These are phyloP conservation scores for Lojkania enalia DNA, from an alignment of 2,329 filamentous ascomycete species.

Conservation along the genomic window DNA sequence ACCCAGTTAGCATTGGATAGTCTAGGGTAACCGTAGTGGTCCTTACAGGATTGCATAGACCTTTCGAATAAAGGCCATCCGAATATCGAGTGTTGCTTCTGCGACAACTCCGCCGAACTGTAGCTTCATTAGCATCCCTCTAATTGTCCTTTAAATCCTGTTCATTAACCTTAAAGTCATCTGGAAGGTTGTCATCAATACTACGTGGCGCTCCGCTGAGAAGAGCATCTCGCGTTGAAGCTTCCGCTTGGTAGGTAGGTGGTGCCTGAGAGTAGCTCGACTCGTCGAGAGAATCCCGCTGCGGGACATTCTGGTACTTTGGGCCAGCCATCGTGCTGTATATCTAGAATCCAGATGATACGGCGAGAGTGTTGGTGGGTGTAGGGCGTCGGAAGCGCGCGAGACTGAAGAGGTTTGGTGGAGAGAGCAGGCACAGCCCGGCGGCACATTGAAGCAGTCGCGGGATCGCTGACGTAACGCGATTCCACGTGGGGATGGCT, in stretches of 20 bases:
- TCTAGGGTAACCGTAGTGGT: not conserved
- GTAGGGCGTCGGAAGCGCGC: no score
- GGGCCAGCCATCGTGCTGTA: constrained; percentile 70
- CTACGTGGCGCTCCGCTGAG: constrained; percentile 68
- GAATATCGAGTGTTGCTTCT: constrained; percentile 73
- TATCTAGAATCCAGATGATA: no score
- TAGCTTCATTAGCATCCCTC: not conserved
- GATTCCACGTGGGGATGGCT: no score
- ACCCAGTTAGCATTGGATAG: not conserved
- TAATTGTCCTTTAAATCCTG: not conserved
- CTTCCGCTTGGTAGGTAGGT: constrained; percentile 72
- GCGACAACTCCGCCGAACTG: constrained; percentile 45
- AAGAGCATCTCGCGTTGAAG: constrained; percentile 60
- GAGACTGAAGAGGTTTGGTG: no score
- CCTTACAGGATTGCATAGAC: constrained; percentile 89
- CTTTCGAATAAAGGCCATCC: constrained; percentile 95
- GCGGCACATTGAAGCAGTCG: no score
- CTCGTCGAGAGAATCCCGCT: constrained; percentile 83
- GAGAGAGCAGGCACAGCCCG: no score
- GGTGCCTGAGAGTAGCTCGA: constrained; percentile 71
- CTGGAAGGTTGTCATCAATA: constrained; percentile 88
- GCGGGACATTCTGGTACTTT: constrained; percentile 81
- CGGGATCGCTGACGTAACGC: no score
- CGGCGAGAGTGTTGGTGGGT: no score
- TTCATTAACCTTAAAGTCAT: constrained; percentile 78